Percentiles rank a stretch among this genome's conserved stretches.
These are phyloP conservation scores for Cardamine resedifolia DNA, from an alignment of 345 rosid genomes.

Conservation along the genomic window DNA sequence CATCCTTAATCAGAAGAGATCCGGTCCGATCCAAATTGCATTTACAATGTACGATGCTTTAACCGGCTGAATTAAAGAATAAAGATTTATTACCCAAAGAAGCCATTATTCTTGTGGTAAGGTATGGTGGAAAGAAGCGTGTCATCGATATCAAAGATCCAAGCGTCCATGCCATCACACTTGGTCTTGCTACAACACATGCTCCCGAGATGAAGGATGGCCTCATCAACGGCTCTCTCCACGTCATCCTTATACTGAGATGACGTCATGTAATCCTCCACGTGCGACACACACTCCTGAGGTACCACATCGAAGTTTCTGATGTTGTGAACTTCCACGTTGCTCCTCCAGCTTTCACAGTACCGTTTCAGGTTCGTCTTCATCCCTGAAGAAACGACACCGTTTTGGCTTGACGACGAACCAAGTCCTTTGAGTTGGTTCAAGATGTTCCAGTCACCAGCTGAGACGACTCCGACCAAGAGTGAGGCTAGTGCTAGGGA, in stretches of 20 bases:
- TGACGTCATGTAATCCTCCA: slow-evolving; percentile 67
- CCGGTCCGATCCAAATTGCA: background rate
- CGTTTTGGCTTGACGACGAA: slow-evolving; percentile 21
- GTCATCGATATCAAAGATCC: slow-evolving; percentile 76
- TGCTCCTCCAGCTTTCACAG: slow-evolving; percentile 80
- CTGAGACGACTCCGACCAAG: slow-evolving; percentile 40
- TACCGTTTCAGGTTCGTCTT: slow-evolving; percentile 43
- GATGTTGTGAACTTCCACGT: slow-evolving; percentile 73
- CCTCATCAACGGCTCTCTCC: slow-evolving; percentile 52
- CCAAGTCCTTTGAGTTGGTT: slow-evolving; percentile 37
- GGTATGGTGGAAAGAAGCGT: slow-evolving; percentile 76
- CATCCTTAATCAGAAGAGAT: no score
- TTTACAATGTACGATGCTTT: background rate
- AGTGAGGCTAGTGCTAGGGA: slow-evolving; percentile 41
- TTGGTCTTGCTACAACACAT: slow-evolving; percentile 41
- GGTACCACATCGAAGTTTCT: slow-evolving; percentile 65
- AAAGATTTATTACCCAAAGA: slow-evolving; percentile 50
- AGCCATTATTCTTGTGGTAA: slow-evolving; percentile 60
- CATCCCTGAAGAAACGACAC: background rate
- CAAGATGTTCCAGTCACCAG: slow-evolving; percentile 74
- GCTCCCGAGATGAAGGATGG: slow-evolving; percentile 46
- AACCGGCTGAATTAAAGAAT: background rate
- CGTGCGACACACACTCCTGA: slow-evolving; percentile 54
- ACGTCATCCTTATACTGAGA: slow-evolving; percentile 61
- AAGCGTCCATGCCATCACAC: slow-evolving; percentile 66